Evolutionary conservation across 31 red algal species (phyloP), one percentile per base, ranked within the genome.

Genomic region (Porphyra umbilicalis): DNA sequence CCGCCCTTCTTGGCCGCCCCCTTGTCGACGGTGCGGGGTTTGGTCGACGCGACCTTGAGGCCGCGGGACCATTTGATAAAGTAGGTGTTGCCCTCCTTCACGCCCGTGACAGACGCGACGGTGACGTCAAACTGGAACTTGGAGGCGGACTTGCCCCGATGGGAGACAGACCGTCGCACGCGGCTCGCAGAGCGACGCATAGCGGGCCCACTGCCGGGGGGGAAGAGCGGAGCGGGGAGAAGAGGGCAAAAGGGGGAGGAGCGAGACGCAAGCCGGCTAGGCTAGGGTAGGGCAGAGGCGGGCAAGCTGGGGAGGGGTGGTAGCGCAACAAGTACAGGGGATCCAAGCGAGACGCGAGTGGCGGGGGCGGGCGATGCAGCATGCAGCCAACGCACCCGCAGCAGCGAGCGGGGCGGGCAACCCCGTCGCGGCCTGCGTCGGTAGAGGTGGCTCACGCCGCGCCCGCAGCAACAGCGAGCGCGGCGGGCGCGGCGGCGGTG

Each of bases 111-210:
- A 15, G 30, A 7, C 36, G 86, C 75, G 34, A 94, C 37, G 46
- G 79, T 94, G 38, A 94, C 76, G 40, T 89, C 87, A 77, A 92
- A 85, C 81, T 93, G 91, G 80, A 94, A 94, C 33, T 87, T 84
- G 40, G 83, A 83, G 32, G 86, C 75, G n/a, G 83, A 35, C 86
- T 94, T 94, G 37, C 86, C 83, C 11, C 90, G 85, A 18, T 86
- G 82, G 16, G 90, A 93, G 15, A 85, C 90, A 77, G 85, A 88
- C 33, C 90, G 85, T 25, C 57, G 57, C 57, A 71, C 57, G 57
- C 57, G 57, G 57, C 57, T 71, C 25, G 57, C 57, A 4, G 57
- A n/a, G 57, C 57, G 57, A 71, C 57, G 57, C 57, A 71, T 71
- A 13, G 57, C 14, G 57, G 42, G 5, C 44, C 25, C 57, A n/a